phyloP scores from a whole-genome alignment of 495 filamentous ascomycete species.

The Xylaria intraflava region DNA sequence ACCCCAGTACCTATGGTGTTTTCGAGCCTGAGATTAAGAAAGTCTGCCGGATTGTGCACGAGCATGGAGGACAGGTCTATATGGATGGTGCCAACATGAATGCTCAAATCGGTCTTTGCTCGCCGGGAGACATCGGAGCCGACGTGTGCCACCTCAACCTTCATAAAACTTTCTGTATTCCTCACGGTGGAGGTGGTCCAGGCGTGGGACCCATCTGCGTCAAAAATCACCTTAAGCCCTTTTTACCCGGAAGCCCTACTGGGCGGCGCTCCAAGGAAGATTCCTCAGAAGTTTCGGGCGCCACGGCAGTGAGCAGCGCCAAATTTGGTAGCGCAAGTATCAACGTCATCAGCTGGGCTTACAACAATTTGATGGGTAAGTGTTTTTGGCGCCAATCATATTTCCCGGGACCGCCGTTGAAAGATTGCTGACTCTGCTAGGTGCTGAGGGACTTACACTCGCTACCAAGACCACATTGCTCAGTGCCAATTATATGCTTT shows the following conservation, averaged over 20 bases:
- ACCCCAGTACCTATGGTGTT: slow-evolving; percentile 94
- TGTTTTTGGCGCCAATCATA: not conserved
- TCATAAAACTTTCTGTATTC: slow-evolving; percentile 99
- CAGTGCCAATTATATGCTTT: slow-evolving; percentile 97
- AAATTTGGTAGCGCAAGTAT: slow-evolving; percentile 91
- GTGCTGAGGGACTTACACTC: slow-evolving; percentile 79
- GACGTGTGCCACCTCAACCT: slow-evolving; percentile 98
- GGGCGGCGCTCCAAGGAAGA: slow-evolving; percentile 9
- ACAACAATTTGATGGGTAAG: slow-evolving; percentile 91
- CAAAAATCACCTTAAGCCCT: slow-evolving; percentile 68
- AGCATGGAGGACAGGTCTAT: slow-evolving; percentile 90
- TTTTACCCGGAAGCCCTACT: slow-evolving; percentile 57
- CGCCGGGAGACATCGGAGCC: slow-evolving; percentile 92
- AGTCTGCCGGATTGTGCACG: slow-evolving; percentile 79
- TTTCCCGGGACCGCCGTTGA: not conserved
- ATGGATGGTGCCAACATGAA: slow-evolving; percentile 99
- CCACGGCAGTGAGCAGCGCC: slow-evolving; percentile 73
- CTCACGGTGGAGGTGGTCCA: slow-evolving; percentile 92
- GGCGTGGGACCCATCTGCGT: slow-evolving; percentile 96
- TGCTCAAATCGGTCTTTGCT: slow-evolving; percentile 95
- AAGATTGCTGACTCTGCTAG: slow-evolving; percentile 25
- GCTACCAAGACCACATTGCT: slow-evolving; percentile 91
- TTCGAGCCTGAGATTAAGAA: slow-evolving; percentile 89
- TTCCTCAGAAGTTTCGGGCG: not conserved
- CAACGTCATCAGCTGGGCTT: slow-evolving; percentile 94